Base-by-base conservation (phyloP, 805 yeast genomes). In the Metschnikowia koreensis region DNA sequence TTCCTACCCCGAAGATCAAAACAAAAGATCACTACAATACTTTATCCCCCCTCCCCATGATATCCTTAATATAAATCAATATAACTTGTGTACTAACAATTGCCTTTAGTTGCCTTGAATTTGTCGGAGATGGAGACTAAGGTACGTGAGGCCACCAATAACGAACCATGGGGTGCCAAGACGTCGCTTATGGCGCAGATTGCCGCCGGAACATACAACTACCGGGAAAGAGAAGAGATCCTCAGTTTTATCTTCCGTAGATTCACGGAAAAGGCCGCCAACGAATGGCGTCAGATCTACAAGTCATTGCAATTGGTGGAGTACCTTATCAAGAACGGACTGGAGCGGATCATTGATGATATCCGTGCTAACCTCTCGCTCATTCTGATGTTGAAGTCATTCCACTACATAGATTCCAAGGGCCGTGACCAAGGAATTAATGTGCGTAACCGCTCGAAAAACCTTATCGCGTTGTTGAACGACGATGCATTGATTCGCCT, bases 121-220 rank as follows among this genome's bases (percentile, higher is more conserved):
- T 85, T 89, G 68, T 89, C 97, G n/a, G 97, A 91, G 55, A 90
- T 89, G 86, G 99, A 94, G 72, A 86, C 96, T 42, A 91, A 89
- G 68, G 98, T 92, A 13, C 82, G 97, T 55, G 99, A 93, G 71
- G 98, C 98, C 45, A 94, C 99, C 46, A 94, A 94, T 69, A 94
- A 94, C 67, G 99, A 94, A 70, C 99, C 99, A 1, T 94, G 99
- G 99, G 99, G 99, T 8, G 93, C 97, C 2, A 83, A 96, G 3
- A 81, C 93, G 1, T 81, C 96, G 2, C 74, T 89, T 65, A 94
- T 94, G 99, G 89, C 89, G 56, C 94, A 92, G 66, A 94, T 94
- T 60, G 94, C 98, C 3, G 87, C 91, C 37, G 97, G 96, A 2
- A 94, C 99, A 3, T 89, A 89, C 72, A 90, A 89, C 73, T 83